Evolutionary conservation across 225 moss, liverwort and hornwort species (phyloP), one percentile per base, ranked within the genome.

Genomic region (Pseudisothecium myosuroides): DNA sequence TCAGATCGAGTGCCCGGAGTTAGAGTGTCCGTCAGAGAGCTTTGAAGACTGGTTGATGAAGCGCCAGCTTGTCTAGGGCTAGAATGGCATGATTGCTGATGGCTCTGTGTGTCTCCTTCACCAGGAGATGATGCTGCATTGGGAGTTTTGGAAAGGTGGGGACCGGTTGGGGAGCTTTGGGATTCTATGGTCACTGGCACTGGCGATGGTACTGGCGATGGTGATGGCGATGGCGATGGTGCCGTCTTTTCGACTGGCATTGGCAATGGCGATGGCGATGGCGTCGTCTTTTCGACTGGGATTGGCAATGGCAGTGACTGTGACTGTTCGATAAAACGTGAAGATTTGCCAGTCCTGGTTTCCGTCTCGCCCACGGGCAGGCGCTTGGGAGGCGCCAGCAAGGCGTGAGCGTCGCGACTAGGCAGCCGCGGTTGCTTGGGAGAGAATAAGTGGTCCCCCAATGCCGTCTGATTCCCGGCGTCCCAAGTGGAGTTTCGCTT

Each of bases 401-500:
- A 37, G 50, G 65, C 85, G 45, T 92, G 91, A 27, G 91, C 90
- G 32, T 92, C 90, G 66, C 90, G 87, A 18, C 79, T 63, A 29
- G 87, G 88, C 87, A 92, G 78, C 63, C 82, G 87, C 24, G 91
- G 92, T 87, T 90, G 91, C 87, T 83, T 91, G 24, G 91, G 90
- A 37, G 90, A 88, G 73, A 92, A 92, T 43, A 88, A 86, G 88
- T 90, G 91, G 27, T 88, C 79, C 20, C 28, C 21, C 6, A 47
- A 69, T 19, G 71, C 59, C 43, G 31, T 59, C 71, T 82, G 83
- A 66, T 87, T 87, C 23, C 77, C 92, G 47, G 83, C 87, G 41
- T 91, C 93, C 93, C 93, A 94, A 47, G 94, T 92, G 72, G 79
- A 91, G 76, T 91, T 91, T 41, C 94, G 92, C 78, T 88, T 91